Evolutionary conservation across 1,284 basidiomycete species (phyloP).

Genomic region (Boletus smithii): DNA sequence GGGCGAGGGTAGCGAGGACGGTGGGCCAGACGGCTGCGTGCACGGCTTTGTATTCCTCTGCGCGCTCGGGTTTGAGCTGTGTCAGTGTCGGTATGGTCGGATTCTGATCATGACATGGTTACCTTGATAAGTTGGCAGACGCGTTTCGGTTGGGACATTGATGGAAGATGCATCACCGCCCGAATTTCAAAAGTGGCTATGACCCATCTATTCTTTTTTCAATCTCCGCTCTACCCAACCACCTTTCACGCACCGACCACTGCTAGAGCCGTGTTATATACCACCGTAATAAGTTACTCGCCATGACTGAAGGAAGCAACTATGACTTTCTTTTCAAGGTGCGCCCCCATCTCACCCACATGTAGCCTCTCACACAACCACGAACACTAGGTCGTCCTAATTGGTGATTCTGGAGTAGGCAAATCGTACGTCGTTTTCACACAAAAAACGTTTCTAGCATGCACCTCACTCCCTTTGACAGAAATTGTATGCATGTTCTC

Average conservation of each 20-base stretch:
- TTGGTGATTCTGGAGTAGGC: slow-evolving; percentile 98
- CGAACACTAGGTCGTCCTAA: slow-evolving; percentile 79
- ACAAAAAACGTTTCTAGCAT: slow-evolving; percentile 3
- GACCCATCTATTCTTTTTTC: slow-evolving; percentile 11
- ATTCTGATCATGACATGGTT: neutral
- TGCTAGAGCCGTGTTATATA: slow-evolving; percentile 7
- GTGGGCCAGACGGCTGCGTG: slow-evolving; percentile 70
- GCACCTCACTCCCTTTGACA: neutral
- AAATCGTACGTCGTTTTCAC: slow-evolving; percentile 72
- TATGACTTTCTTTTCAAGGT: slow-evolving; percentile 98
- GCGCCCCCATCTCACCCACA: slow-evolving; percentile 14
- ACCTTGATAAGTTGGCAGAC: slow-evolving; percentile 73
- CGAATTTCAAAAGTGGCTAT: neutral
- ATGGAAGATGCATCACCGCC: no score
- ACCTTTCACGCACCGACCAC: neutral
- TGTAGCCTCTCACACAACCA: neutral
- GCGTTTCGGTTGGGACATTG: slow-evolving; percentile 42
- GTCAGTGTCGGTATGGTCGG: no score
- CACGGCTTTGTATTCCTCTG: slow-evolving; percentile 66
- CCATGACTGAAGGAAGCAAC: slow-evolving; percentile 86
- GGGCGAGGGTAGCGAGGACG: slow-evolving; percentile 63
- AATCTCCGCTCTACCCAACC: slow-evolving; percentile 23
- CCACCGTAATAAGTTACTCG: slow-evolving; percentile 11
- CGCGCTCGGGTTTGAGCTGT: slow-evolving; percentile 60
- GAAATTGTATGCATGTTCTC: slow-evolving; percentile 24